Base-by-base conservation (phyloP, 2,329 filamentous ascomycete species). In the Aspergillus flavus region DNA sequence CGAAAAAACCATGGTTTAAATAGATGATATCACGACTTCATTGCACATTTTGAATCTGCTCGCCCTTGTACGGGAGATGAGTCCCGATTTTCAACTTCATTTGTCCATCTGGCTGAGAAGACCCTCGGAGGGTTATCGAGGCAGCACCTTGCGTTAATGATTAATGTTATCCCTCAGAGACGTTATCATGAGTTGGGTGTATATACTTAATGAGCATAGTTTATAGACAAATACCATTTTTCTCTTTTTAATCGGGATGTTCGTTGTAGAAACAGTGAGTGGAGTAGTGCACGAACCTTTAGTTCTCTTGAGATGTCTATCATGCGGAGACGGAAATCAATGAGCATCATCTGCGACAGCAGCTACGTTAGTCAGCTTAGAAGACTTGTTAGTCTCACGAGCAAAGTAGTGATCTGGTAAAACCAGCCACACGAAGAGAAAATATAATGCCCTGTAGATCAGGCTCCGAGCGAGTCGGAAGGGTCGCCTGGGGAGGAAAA, bases 1-100 rank as follows among this genome's bases (percentile, higher is more conserved):
- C 50, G 73, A 75, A 52, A 43, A 65, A 46, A 72, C 72, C 6
- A 71, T 75, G 63, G 73, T 76, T 56, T 76, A 54, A 65, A n/a
- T 4, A 12, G 12, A 32, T 9, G 28, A 19, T 50, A 14, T 6
- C 14, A 28, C 28, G 11, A 14, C 23, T 48, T 26, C 23, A 6
- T 53, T 58, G 55, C 48, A 58, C 50, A 59, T 65, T 57, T 53
- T 46, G n/a, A 19, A 9, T 43, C 41, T 19, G 12, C 34, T 16
- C 34, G 16, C 10, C 41, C 41, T 10, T 43, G 6, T 43, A n/a
- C 41, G 41, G 41, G 19, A 32, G 30, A 43, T 7, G 23, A 50
- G 10, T 50, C 23, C 46, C 46, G 26, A 19, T 26, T 30, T 19
- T 16, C 26, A 14, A 30, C 12, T 41, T 41, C 36, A 41, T 19